phyloP scores from a whole-genome alignment of 2,329 filamentous ascomycete species.

The Diaporthe destruens region DNA sequence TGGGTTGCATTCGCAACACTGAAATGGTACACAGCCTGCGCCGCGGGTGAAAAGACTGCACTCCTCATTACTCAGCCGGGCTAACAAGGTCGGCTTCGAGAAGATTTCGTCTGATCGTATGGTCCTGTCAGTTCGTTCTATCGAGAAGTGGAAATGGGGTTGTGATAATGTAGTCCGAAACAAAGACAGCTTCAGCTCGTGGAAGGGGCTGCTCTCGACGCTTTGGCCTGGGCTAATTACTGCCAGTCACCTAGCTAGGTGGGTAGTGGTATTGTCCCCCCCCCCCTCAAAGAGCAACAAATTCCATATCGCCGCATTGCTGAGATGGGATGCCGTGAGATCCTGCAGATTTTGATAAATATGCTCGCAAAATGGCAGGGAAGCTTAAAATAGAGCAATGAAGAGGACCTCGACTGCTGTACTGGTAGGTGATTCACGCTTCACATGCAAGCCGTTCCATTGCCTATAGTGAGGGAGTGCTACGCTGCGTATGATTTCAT shows the following conservation, averaged over 20 bases:
- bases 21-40: slow-evolving; percentile 2
- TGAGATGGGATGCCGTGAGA: background rate
- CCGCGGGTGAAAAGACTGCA: background rate
- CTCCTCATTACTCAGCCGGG: background rate
- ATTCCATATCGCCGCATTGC: background rate
- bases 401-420: too few species aligned
- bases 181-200: slow-evolving; percentile 4
- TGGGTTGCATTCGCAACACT: background rate
- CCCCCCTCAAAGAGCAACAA: background rate
- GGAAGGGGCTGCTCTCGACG: background rate
- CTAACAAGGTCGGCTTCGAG: background rate
- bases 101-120: background rate
- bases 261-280: background rate
- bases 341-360: background rate
- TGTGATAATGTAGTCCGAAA: background rate
- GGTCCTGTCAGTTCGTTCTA: slow-evolving; percentile 7
- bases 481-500: too few species aligned
- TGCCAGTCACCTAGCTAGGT: too few species aligned
- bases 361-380: too few species aligned
- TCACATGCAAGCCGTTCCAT: too few species aligned
- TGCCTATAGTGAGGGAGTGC: too few species aligned
- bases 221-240: background rate
- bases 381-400: too few species aligned
- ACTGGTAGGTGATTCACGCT: too few species aligned
- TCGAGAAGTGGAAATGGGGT: background rate